Evolutionary conservation across 805 yeast species (phyloP).

Genomic region (Yamadazyma sp.): DNA sequence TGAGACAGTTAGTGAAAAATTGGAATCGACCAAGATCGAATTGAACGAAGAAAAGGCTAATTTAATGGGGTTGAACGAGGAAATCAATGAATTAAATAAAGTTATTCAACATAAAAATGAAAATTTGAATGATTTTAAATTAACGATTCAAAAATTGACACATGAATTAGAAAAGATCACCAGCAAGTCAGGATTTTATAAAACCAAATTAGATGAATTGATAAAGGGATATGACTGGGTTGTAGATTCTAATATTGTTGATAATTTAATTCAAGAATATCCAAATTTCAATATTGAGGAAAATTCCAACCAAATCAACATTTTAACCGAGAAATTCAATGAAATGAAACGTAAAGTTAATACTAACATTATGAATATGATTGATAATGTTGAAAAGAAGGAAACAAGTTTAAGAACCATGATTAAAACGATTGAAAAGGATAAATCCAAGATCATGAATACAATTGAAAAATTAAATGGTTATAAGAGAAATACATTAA

Average conservation of each 20-base stretch:
- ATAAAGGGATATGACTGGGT: slow-evolving; percentile 71
- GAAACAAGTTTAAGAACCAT: slow-evolving; percentile 71
- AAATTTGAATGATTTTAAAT: slow-evolving; percentile 42
- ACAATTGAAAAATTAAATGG: slow-evolving; percentile 81
- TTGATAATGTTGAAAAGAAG: slow-evolving; percentile 87
- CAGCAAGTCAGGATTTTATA: slow-evolving; percentile 32
- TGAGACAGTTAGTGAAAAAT: slow-evolving; percentile 17
- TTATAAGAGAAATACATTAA: slow-evolving; percentile 77
- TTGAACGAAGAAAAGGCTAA: slow-evolving; percentile 56
- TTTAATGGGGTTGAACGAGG: slow-evolving; percentile 71
- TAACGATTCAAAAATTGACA: slow-evolving; percentile 50
- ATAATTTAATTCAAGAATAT: slow-evolving; percentile 56
- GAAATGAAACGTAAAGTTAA: slow-evolving; percentile 80
- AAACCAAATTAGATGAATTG: slow-evolving; percentile 41
- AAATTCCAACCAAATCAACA: slow-evolving; percentile 53
- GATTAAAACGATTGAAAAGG: slow-evolving; percentile 85
- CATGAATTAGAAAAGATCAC: slow-evolving; percentile 54
- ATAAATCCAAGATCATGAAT: slow-evolving; percentile 83
- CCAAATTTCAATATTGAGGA: slow-evolving; percentile 62
- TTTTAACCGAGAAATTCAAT: slow-evolving; percentile 56
- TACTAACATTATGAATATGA: slow-evolving; percentile 83
- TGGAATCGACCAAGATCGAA: slow-evolving; percentile 20
- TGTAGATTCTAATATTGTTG: slow-evolving; percentile 55
- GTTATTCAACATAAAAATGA: slow-evolving; percentile 45
- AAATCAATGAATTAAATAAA: slow-evolving; percentile 56